phyloP scores from a whole-genome alignment of 805 yeast species.

The Wickerhamomyces bovis region DNA sequence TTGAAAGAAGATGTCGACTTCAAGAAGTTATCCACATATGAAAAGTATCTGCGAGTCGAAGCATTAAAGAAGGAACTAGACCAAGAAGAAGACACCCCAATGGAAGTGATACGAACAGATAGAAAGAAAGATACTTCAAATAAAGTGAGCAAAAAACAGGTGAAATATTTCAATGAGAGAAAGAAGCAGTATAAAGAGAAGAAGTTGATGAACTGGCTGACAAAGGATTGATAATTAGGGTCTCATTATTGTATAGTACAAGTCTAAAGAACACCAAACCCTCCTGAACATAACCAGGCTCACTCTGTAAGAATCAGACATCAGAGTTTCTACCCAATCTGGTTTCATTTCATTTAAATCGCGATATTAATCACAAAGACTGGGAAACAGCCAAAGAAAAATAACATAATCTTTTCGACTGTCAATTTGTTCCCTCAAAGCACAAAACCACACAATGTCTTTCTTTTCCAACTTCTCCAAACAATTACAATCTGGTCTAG shows the following conservation, averaged over 20 bases:
- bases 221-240: slow-evolving; percentile 5
- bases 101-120: neutral
- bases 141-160: slow-evolving; percentile 7
- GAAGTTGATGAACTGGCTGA: slow-evolving; percentile 6
- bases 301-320: no score
- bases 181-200: slow-evolving; percentile 4
- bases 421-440: neutral
- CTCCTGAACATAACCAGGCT: no score
- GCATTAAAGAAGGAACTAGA: slow-evolving; percentile 3
- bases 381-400: neutral
- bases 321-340: no score
- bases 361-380: no score
- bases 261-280: no score
- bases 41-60: slow-evolving; percentile 8
- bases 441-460: slow-evolving; percentile 15
- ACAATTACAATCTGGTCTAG: slow-evolving; percentile 22
- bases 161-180: slow-evolving; percentile 2
- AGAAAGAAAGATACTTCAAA: neutral
- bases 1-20: slow-evolving; percentile 7
- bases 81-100: neutral
- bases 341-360: no score
- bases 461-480: slow-evolving; percentile 27
- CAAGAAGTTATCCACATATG: slow-evolving; percentile 6
- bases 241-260: no score
- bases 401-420: no score